A percentile compares a stretch with the other conserved stretches of the same genome.
phyloP scores from a whole-genome alignment of 1,284 basidiomycete genomes.

The Ganoderma boninense region DNA sequence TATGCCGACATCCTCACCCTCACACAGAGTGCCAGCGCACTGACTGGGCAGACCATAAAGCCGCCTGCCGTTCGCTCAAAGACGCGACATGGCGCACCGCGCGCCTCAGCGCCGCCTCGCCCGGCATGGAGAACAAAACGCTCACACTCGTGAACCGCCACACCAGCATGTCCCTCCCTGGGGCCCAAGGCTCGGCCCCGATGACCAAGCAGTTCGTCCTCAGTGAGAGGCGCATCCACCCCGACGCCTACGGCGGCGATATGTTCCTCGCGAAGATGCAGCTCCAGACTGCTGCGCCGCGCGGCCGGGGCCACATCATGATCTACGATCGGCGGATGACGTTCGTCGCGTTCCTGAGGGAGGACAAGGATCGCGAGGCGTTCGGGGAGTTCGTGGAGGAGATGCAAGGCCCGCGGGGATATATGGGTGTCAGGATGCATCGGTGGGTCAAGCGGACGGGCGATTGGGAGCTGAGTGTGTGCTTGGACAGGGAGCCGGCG shows the following conservation, averaged over 20 bases:
- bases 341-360: conserved; percentile 43
- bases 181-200: not conserved
- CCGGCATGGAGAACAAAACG: conserved; percentile 27
- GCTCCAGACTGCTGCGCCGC: conserved; percentile 9
- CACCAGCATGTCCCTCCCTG: not conserved
- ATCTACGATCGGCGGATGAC: conserved; percentile 51
- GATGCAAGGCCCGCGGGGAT: conserved; percentile 28
- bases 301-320: conserved; percentile 36
- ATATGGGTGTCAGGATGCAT: conserved; percentile 40
- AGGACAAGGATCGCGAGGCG: conserved; percentile 16
- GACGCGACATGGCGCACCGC: conserved; percentile 49
- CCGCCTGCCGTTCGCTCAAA: conserved; percentile 47
- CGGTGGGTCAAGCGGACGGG: conserved; percentile 42
- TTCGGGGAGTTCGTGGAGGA: conserved; percentile 31
- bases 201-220: not conserved
- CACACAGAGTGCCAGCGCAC: conserved; percentile 47
- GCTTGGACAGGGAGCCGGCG: conserved; percentile 36
- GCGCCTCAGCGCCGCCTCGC: conserved; percentile 32
- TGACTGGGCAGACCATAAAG: conserved; percentile 52
- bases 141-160: conserved; percentile 14
- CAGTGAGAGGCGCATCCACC: conserved; percentile 22
- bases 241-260: conserved; percentile 47
- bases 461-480: conserved; percentile 39
- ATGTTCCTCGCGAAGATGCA: conserved; percentile 54
- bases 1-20: too few species aligned